Base-by-base conservation (phyloP, 1,139 yeast genomes). In the Suhomyces terraborum region DNA sequence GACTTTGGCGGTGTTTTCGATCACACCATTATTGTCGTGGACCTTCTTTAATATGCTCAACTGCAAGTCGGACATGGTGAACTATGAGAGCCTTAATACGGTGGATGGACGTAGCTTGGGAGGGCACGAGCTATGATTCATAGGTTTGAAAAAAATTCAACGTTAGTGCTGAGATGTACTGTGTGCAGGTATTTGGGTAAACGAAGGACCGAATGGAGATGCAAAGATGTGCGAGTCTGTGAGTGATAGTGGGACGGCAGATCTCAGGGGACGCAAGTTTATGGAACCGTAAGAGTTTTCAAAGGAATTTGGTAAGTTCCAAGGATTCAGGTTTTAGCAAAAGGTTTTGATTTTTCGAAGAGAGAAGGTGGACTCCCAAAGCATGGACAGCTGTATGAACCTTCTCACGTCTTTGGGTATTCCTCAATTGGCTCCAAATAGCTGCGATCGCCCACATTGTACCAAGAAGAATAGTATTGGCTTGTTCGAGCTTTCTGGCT, bases 1-100 rank as follows among this genome's bases (percentile, higher is more conserved):
- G 40, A 83, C 71, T 13, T 68, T 75, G 42, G 80, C 67, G 8
- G 96, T 80, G 62, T 86, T 88, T 42, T 69, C 73, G 47, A 88
- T 82, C 43, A 66, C 61, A 35, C 84, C 88, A 46, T 73, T 62
- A 42, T 67, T 63, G 50, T 73, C 72, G 49, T 81, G 83, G 48
- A 89, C 78, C 42, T 74, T 71, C 61, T 82, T 74, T 51, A 88
- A 77, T 46, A 88, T 75, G 35, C 61, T 62, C 51, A 72, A 67
- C 57, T 80, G 84, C 50, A 81, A 64, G 52, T 79, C 84, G 35
- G 81, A 73, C 83, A 79, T 78, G 30, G 18, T 35, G 30, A 26
- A n/a, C 27, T 22, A 33, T 23, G 19, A 18, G 31, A 29, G 34
- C 24, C 27, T 34, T 21, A 13, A 12, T 22, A 32, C 27, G 26